These are phyloP conservation scores for Mychonastes homosphaera DNA, from an alignment of 139 green algal species.

Conservation along the genomic window DNA sequence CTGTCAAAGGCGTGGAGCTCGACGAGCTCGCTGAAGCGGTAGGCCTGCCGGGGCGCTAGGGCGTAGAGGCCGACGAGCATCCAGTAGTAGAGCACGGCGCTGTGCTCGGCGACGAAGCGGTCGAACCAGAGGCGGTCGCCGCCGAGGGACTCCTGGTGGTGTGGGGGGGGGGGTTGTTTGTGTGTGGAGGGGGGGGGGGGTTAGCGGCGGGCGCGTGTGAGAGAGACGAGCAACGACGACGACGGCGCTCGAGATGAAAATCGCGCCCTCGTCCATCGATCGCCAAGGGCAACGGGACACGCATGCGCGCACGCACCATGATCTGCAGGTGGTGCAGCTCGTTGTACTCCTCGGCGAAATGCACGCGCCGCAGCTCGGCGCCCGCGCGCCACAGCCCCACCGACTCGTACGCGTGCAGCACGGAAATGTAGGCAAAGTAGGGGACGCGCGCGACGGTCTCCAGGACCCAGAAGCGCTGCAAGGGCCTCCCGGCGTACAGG, in stretches of 20 bases:
- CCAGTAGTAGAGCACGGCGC: slow-evolving; percentile 88
- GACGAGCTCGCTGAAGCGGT: slow-evolving; percentile 77
- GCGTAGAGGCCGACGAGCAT: slow-evolving; percentile 63
- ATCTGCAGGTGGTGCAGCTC: slow-evolving; percentile 67
- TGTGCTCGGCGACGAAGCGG: slow-evolving; percentile 62
- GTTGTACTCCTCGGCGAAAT: slow-evolving; percentile 94
- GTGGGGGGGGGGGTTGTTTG: slow-evolving; percentile 25
- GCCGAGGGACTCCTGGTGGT: slow-evolving; percentile 95
- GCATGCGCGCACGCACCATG: too few species aligned
- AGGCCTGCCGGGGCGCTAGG: slow-evolving; percentile 68
- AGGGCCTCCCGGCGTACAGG: slow-evolving; percentile 49
- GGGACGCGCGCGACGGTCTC: slow-evolving; percentile 88
- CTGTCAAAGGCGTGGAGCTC: slow-evolving; percentile 80
- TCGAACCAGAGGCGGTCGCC: slow-evolving; percentile 87
- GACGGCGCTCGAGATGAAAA: not conserved
- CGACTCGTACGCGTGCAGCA: slow-evolving; percentile 80
- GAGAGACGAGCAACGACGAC: not conserved
- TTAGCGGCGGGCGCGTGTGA: too few species aligned
- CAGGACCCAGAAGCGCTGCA: slow-evolving; percentile 77
- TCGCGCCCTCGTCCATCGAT: not conserved
- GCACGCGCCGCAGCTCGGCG: slow-evolving; percentile 60
- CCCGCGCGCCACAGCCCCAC: slow-evolving; percentile 70
- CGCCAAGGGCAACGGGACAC: too few species aligned
- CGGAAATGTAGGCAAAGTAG: slow-evolving; percentile 92
- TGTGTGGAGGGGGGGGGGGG: not conserved